phyloP scores from a whole-genome alignment of 768 basidiomycete genomes.

The Trametes cubensis region DNA sequence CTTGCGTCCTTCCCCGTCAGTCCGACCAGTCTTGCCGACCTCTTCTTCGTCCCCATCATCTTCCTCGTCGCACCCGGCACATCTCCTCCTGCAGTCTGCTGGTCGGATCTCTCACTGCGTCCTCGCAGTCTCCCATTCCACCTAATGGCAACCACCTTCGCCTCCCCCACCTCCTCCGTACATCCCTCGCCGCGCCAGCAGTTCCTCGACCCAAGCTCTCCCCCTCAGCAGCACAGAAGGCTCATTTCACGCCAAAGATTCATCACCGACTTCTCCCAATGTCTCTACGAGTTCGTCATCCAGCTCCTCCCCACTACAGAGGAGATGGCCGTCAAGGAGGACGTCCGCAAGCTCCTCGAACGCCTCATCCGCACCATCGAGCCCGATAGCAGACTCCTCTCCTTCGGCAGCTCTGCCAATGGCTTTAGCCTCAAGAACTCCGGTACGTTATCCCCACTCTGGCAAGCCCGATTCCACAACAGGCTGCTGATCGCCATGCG shows the following conservation, averaged over 20 bases:
- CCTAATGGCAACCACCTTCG: slow-evolving; percentile 28
- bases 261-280: slow-evolving; percentile 81
- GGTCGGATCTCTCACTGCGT: slow-evolving; percentile 23
- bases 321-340: slow-evolving; percentile 93
- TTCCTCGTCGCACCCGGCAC: not conserved
- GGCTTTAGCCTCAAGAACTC: slow-evolving; percentile 97
- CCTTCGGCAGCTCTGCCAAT: slow-evolving; percentile 96
- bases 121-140: slow-evolving; percentile 7
- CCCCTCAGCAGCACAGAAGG: slow-evolving; percentile 26
- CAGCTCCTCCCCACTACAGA: slow-evolving; percentile 88
- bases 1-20: not conserved
- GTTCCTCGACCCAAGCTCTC: slow-evolving; percentile 24
- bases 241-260: slow-evolving; percentile 61
- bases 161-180: slow-evolving; percentile 20
- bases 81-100: slow-evolving; percentile 21
- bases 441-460: slow-evolving; percentile 46
- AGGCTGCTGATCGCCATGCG: slow-evolving; percentile 9
- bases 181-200: slow-evolving; percentile 24
- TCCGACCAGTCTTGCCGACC: not conserved
- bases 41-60: not conserved
- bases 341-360: slow-evolving; percentile 92
- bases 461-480: not conserved
- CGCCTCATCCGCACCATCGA: slow-evolving; percentile 94
- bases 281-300: slow-evolving; percentile 91
- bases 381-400: slow-evolving; percentile 85